Conservation (phyloP, 257 asterid genomes). For the Leonotis leonurus region DNA sequence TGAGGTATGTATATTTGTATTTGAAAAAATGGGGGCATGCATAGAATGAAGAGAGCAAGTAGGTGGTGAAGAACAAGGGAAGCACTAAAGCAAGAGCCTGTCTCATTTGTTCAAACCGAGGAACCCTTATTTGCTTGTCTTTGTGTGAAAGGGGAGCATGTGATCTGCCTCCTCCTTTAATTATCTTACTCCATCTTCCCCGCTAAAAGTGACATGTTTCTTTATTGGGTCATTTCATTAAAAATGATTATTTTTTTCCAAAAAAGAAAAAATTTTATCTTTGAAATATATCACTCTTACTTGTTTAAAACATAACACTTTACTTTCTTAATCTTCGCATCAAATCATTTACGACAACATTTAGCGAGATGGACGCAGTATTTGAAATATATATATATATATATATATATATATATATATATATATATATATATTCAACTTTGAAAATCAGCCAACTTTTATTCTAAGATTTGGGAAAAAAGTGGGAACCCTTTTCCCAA, state of each 20-base stretch:
- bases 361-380: too few relatives aligned
- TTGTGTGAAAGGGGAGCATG: conserved; percentile 36
- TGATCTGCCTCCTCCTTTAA: conserved; percentile 39
- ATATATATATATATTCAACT: too few relatives aligned
- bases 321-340: conserved; percentile 4
- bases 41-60: neutral
- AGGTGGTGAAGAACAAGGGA: conserved; percentile 18
- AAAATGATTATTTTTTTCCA: too few relatives aligned
- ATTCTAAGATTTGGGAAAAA: conserved; percentile 18
- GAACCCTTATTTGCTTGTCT: conserved; percentile 47
- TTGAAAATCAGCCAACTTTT: conserved; percentile 24
- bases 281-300: too few relatives aligned
- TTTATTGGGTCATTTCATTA: too few relatives aligned
- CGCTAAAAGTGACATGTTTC: too few relatives aligned
- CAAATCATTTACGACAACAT: too few relatives aligned
- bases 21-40: neutral
- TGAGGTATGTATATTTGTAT: neutral
- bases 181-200: too few relatives aligned
- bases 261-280: too few relatives aligned
- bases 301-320: conserved; percentile 6
- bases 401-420: too few relatives aligned
- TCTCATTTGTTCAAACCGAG: conserved; percentile 48
- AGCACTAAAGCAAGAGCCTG: conserved; percentile 64
- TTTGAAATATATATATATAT: too few relatives aligned
- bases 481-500: conserved; percentile 33